Percentiles rank a stretch among this genome's conserved stretches.
Conservation (phyloP, 2,329 filamentous ascomycete species). For the Penicillium polonicum region DNA sequence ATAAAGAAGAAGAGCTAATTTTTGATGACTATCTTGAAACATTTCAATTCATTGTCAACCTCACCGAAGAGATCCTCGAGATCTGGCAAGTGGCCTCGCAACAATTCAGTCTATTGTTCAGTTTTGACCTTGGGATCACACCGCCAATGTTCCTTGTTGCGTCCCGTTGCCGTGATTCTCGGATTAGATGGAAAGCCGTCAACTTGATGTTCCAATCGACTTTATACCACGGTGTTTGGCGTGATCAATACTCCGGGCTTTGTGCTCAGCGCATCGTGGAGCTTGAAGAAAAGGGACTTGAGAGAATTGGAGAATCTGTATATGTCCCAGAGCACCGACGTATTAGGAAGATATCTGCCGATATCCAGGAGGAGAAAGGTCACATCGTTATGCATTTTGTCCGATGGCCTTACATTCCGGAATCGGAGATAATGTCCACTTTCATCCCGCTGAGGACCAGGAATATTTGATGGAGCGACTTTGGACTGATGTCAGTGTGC, state of each 20-base stretch:
- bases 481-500: neutral
- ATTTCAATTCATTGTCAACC: neutral
- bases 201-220: conserved; percentile 1
- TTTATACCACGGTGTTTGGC: conserved; percentile 6
- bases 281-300: neutral
- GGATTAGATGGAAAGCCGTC: neutral
- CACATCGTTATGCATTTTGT: conserved; percentile 6
- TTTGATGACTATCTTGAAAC: neutral
- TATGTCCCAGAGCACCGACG: neutral
- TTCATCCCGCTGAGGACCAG: too few species aligned
- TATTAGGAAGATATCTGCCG: conserved; percentile 6
- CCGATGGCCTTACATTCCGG: neutral
- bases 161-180: conserved; percentile 4
- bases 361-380: neutral
- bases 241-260: conserved; percentile 8
- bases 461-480: too few species aligned
- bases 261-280: conserved; percentile 8
- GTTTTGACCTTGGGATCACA: conserved; percentile 6
- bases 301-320: conserved; percentile 2
- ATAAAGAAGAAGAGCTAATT: neutral
- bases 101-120: conserved; percentile 1
- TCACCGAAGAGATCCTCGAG: neutral
- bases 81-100: neutral
- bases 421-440: too few species aligned
- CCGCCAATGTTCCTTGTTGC: conserved; percentile 9